Base-by-base conservation (phyloP, 2,329 filamentous ascomycete species). In the Helotiales sp. region DNA sequence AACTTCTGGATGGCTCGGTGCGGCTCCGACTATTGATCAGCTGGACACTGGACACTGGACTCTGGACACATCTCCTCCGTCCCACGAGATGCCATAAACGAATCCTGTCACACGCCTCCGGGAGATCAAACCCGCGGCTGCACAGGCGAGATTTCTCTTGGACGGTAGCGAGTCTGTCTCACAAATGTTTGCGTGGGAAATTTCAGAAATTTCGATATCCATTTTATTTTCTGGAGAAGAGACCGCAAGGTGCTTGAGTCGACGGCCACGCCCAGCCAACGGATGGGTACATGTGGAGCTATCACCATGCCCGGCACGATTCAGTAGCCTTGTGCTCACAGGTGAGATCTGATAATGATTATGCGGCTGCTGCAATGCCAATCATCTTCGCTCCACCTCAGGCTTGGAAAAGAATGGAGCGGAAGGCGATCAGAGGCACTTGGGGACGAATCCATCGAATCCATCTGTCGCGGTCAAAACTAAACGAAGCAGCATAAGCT, bases 171-270 rank as follows among this genome's bases (percentile, higher is more conserved):
- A 24, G 33, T 31, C 5, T 27, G 25, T 44, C 24, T 27, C 24
- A 42, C 9, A 31, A 15, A 9, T 15, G 31, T 34, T 34, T 5
- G 31, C 27, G 38, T 15, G 19, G 10, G 19, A 19, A 12, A 30
- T 22, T 27, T 36, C 22, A n/a, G 50, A 31, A 42, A 44, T 19
- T 51, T 52, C 25, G 49, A 52, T 52, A 42, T 42, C 50, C 53
- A 40, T 49, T 22, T 55, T 42, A 29, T 10, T 31, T 46, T 46
- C 9, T 38, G 34, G 34, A n/a, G n/a, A 17, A 19, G 34, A 3
- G 13, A n/a, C 19, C 9, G 34, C n/a, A 17, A n/a, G 17, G 5
- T 34, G 9, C 31, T 15, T 44, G 34, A 27, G 17, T 24, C 50
- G 12, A n/a, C 25, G n/a, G 36, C 36, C 29, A 17, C 29, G 25